A percentile compares a stretch with the other conserved stretches of the same genome.
Conservation (phyloP, 768 basidiomycete genomes). For the Coprinellus aureogranulatus region DNA sequence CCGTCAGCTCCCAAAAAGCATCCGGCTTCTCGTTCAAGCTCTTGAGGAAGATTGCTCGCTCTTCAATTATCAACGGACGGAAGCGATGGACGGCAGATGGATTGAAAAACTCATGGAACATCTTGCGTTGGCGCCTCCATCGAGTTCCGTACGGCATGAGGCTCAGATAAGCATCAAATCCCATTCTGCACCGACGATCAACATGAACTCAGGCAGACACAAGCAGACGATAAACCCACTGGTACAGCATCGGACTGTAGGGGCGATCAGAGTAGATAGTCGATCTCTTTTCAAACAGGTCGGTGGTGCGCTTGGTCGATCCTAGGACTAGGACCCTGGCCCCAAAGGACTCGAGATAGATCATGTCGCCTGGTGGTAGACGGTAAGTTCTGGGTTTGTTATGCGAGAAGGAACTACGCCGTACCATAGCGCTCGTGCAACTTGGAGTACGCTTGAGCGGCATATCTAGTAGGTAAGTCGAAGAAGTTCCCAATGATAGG, state of each 20-base stretch:
- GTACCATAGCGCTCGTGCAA: slow-evolving; percentile 12
- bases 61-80: background rate
- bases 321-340: slow-evolving; percentile 11
- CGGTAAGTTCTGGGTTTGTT: background rate
- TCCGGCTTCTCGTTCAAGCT: background rate
- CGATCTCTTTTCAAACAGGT: slow-evolving; percentile 15
- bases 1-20: background rate
- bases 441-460: slow-evolving; percentile 9
- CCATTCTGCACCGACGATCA: slow-evolving; percentile 18
- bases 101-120: slow-evolving; percentile 10
- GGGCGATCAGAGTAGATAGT: slow-evolving; percentile 21
- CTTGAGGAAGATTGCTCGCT: background rate
- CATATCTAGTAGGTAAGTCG: slow-evolving; percentile 10
- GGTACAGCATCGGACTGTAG: slow-evolving; percentile 15
- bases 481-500: slow-evolving; percentile 18
- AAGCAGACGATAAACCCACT: slow-evolving; percentile 9
- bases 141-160: slow-evolving; percentile 16
- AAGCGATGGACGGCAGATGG: slow-evolving; percentile 3
- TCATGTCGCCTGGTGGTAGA: slow-evolving; percentile 9
- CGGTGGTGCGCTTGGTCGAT: slow-evolving; percentile 6
- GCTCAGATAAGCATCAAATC: slow-evolving; percentile 22
- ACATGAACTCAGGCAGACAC: background rate
- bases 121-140: slow-evolving; percentile 11
- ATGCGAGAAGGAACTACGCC: background rate
- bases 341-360: slow-evolving; percentile 14